Evolutionary conservation across 2,329 filamentous ascomycete genomes (phyloP).

Genomic region (Arthrobotrys entomopaga): DNA sequence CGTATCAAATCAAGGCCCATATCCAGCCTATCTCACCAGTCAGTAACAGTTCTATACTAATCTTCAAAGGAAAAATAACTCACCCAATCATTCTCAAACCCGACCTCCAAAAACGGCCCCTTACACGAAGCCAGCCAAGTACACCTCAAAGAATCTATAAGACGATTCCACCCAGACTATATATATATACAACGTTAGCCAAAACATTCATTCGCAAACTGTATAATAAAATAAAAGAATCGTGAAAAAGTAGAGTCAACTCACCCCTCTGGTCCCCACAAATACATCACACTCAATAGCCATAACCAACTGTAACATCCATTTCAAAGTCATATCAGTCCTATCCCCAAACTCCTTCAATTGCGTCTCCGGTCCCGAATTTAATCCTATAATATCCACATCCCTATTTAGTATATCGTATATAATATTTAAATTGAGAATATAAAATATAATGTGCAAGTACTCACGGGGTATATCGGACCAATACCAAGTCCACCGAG

Average conservation of each 20-base stretch:
- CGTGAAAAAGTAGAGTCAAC: constrained; percentile 6
- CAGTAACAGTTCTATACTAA: neutral
- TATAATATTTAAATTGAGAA: neutral
- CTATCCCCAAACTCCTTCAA: constrained; percentile 57
- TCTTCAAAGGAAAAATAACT: neutral
- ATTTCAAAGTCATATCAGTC: constrained; percentile 58
- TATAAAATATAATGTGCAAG: neutral
- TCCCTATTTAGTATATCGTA: neutral
- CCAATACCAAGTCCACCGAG: constrained; percentile 58
- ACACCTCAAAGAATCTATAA: constrained; percentile 57
- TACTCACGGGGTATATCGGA: constrained; percentile 56
- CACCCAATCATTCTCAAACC: constrained; percentile 57
- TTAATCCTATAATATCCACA: constrained; percentile 44
- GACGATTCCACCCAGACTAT: constrained; percentile 58
- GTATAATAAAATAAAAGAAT: too few species aligned
- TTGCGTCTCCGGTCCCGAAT: constrained; percentile 56
- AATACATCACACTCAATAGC: constrained; percentile 57
- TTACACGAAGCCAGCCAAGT: constrained; percentile 57
- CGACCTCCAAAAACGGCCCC: constrained; percentile 57
- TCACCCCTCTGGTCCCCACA: constrained; percentile 57
- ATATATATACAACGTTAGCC: neutral
- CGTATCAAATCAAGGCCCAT: neutral
- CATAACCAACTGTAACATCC: constrained; percentile 58
- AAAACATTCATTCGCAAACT: too few species aligned
- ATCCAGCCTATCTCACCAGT: neutral